Evolutionary conservation across 257 asterid genomes (phyloP).

Genomic region (Avicennia marina): DNA sequence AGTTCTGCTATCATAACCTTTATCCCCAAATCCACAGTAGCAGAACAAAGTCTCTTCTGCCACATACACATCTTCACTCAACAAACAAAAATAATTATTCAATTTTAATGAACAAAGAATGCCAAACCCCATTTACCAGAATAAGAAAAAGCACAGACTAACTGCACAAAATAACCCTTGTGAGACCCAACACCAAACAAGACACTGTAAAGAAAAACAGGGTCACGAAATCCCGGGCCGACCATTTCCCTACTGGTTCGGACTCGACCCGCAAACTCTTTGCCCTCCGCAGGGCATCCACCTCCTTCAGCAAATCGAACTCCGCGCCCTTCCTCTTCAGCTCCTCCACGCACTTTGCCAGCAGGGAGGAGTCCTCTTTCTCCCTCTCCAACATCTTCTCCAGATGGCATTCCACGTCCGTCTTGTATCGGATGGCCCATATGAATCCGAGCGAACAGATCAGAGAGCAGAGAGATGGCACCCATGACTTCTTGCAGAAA

Average conservation of each 20-base stretch:
- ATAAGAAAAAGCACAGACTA: too few species aligned
- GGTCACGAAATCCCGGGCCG: constrained; percentile 61
- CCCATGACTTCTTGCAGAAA: constrained; percentile 50
- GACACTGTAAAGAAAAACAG: constrained; percentile 67
- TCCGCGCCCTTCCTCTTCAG: constrained; percentile 78
- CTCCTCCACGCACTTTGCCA: constrained; percentile 80
- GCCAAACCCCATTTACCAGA: too few species aligned
- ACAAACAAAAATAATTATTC: too few species aligned
- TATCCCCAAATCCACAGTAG: too few species aligned
- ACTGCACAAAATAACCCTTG: constrained; percentile 54
- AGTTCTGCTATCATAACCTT: too few species aligned
- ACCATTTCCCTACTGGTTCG: constrained; percentile 60
- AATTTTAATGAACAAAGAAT: too few species aligned
- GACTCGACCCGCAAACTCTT: constrained; percentile 79
- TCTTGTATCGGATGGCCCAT: constrained; percentile 65
- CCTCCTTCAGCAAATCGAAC: constrained; percentile 84
- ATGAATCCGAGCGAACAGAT: constrained; percentile 45
- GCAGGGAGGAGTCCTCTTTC: constrained; percentile 63
- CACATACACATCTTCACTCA: too few species aligned
- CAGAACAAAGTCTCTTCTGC: too few species aligned
- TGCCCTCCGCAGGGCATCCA: constrained; percentile 84
- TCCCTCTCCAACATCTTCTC: constrained; percentile 76
- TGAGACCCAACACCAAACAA: constrained; percentile 58
- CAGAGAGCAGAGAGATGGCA: constrained; percentile 56
- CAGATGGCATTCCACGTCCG: constrained; percentile 52